Evolutionary conservation across 2,329 filamentous ascomycete genomes (phyloP), one percentile per base, ranked within the genome.

Genomic region (Colletotrichum sp.): DNA sequence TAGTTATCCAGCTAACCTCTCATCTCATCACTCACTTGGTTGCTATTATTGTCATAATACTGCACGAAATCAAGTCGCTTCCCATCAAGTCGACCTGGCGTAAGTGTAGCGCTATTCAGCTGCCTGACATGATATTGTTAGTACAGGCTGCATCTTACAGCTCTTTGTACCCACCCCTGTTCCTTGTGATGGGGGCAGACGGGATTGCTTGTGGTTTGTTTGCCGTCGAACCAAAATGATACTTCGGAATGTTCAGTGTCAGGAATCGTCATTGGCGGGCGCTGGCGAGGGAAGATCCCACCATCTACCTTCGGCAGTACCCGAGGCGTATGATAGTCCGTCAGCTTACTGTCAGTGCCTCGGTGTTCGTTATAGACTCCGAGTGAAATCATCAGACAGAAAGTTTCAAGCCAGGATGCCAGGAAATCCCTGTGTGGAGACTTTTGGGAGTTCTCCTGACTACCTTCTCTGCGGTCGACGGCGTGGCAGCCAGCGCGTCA

Each of bases 381-480:
- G n/a, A 21, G 44, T 49, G 10, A 12, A 49, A 49, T 49, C 44
- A 49, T 49, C 44, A 49, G 5, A 9, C 44, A 21, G 44, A 49
- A 18, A 49, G 18, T 21, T 49, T 49, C 5, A 13, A 21, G 44
- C n/a, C 10, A 49, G 4, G n/a, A 49, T 49, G 0, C 44, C n/a
- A 21, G 18, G 18, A 16, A 82, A 80, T 65, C 87, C 86, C 28
- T 94, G 92, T 92, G 86, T 89, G 0, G 88, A 87, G 0, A 89
- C 94, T 0, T 71, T 78, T 6, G 82, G 79, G 13, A 77, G 78
- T 3, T 74, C 80, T 82, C 71, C 86, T 88, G 84, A 88, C 87
- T 77, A 79, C 81, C 44, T 89, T 87, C 79, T 83, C 84, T 36
- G 83, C 84, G 26, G 81, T 87, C 59, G 87, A 87, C 68, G 87